Percentiles rank a stretch among this genome's conserved stretches.
phyloP scores from a whole-genome alignment of 441 rosid species.

The Viola pubescens region DNA sequence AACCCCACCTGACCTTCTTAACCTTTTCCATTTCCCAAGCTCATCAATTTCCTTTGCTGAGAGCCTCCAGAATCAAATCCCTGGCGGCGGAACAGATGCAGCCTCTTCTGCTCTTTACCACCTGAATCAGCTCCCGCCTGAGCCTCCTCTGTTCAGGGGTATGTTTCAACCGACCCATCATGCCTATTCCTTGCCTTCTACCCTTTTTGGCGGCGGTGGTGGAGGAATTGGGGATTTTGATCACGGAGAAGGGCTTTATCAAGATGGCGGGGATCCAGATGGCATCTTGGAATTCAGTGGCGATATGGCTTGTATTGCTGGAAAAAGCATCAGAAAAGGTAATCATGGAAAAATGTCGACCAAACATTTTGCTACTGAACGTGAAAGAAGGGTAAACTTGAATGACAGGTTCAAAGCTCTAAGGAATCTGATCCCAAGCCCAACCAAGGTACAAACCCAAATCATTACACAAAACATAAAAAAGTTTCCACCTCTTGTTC shows the following conservation, averaged over 20 bases:
- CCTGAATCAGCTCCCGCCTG: slow-evolving; percentile 57
- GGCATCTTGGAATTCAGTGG: slow-evolving; percentile 53
- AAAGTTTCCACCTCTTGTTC: no score
- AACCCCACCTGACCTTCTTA: slow-evolving; percentile 57
- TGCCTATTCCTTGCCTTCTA: slow-evolving; percentile 21
- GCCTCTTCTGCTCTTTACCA: slow-evolving; percentile 39
- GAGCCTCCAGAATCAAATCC: slow-evolving; percentile 16
- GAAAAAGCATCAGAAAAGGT: slow-evolving; percentile 32
- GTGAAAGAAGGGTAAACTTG: slow-evolving; percentile 60
- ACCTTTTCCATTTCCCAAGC: slow-evolving; percentile 51
- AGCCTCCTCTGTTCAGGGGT: slow-evolving; percentile 53
- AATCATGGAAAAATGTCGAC: slow-evolving; percentile 27
- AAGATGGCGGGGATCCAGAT: slow-evolving; percentile 27
- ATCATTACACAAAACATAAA: neutral
- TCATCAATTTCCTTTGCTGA: slow-evolving; percentile 41
- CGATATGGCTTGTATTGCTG: slow-evolving; percentile 34
- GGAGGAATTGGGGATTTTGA: slow-evolving; percentile 21
- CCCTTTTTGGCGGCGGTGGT: slow-evolving; percentile 20
- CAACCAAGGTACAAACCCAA: slow-evolving; percentile 47
- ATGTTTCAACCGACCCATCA: slow-evolving; percentile 38
- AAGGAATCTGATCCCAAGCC: slow-evolving; percentile 70
- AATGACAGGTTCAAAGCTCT: slow-evolving; percentile 51
- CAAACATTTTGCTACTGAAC: slow-evolving; percentile 65
- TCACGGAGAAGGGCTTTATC: slow-evolving; percentile 23
- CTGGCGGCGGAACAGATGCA: slow-evolving; percentile 19